Evolutionary conservation across 768 basidiomycete genomes (phyloP).

Genomic region (Russula virescens): DNA sequence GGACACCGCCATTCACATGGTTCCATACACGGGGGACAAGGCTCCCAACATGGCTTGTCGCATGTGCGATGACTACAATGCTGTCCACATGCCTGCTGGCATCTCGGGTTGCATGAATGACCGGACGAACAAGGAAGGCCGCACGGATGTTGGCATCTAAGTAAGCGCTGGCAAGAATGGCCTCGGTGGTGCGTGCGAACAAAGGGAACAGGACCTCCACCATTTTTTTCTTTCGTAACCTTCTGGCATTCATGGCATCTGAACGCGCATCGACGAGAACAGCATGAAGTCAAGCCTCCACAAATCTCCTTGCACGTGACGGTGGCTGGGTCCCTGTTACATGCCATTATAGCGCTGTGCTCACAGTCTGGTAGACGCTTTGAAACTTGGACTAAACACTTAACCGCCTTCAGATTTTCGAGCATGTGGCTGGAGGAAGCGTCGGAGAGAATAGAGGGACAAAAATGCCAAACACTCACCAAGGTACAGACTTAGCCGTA

Average conservation of each 20-base stretch:
- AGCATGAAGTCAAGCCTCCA: constrained; percentile 27
- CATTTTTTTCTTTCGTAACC: constrained; percentile 3
- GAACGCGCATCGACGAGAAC: constrained; percentile 29
- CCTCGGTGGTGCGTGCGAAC: too few relatives aligned
- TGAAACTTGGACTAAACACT: constrained; percentile 26
- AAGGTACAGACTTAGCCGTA: constrained; percentile 23
- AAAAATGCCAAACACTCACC: constrained; percentile 24
- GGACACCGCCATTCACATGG: constrained; percentile 34
- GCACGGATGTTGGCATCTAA: constrained; percentile 34
- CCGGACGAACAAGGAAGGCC: constrained; percentile 28
- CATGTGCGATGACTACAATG: constrained; percentile 31
- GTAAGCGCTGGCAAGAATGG: constrained; percentile 31
- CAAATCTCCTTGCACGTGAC: constrained; percentile 29
- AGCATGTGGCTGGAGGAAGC: constrained; percentile 25
- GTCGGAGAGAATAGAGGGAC: not conserved
- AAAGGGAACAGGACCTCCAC: too few relatives aligned
- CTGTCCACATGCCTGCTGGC: constrained; percentile 28
- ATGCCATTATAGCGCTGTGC: constrained; percentile 26
- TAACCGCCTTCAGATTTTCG: constrained; percentile 25
- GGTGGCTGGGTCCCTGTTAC: constrained; percentile 20
- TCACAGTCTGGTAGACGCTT: constrained; percentile 32
- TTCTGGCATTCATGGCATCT: constrained; percentile 31
- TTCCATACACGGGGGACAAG: constrained; percentile 34
- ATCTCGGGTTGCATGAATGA: constrained; percentile 30
- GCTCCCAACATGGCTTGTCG: constrained; percentile 29